Conservation (phyloP, 1,284 basidiomycete genomes). For the Tilletia walkeri region DNA sequence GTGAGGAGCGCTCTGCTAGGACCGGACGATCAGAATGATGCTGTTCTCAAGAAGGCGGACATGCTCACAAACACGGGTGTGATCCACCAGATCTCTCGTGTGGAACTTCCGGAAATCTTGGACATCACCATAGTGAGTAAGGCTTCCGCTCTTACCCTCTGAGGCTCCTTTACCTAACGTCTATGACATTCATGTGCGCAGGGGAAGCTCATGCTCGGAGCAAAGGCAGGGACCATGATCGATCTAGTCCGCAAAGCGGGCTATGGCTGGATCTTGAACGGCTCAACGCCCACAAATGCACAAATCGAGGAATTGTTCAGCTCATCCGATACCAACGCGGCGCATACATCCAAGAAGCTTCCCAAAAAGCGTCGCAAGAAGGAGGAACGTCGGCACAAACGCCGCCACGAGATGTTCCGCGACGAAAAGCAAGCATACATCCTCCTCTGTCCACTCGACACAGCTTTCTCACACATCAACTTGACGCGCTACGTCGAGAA, state of each 20-base stretch:
- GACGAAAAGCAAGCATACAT: slow-evolving; percentile 28
- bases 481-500: slow-evolving; percentile 70
- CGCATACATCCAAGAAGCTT: background rate
- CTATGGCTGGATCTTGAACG: slow-evolving; percentile 83
- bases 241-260: slow-evolving; percentile 65
- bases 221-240: slow-evolving; percentile 75
- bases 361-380: slow-evolving; percentile 16
- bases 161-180: background rate
- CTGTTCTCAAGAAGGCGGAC: slow-evolving; percentile 59
- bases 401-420: slow-evolving; percentile 19
- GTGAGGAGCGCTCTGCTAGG: background rate
- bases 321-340: background rate
- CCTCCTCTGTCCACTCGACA: slow-evolving; percentile 83
- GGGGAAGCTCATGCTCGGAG: slow-evolving; percentile 77
- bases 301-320: slow-evolving; percentile 22
- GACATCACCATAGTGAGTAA: slow-evolving; percentile 72
- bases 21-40: slow-evolving; percentile 16
- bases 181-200: background rate
- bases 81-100: slow-evolving; percentile 79
- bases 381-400: slow-evolving; percentile 20
- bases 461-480: slow-evolving; percentile 85
- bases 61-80: slow-evolving; percentile 83
- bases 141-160: background rate
- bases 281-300: slow-evolving; percentile 59
- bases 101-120: slow-evolving; percentile 84